A percentile compares a stretch with the other conserved stretches of the same genome.
These are phyloP conservation scores for Scedosporium aurantiacum DNA, from an alignment of 2,329 filamentous ascomycete species.

Conservation along the genomic window DNA sequence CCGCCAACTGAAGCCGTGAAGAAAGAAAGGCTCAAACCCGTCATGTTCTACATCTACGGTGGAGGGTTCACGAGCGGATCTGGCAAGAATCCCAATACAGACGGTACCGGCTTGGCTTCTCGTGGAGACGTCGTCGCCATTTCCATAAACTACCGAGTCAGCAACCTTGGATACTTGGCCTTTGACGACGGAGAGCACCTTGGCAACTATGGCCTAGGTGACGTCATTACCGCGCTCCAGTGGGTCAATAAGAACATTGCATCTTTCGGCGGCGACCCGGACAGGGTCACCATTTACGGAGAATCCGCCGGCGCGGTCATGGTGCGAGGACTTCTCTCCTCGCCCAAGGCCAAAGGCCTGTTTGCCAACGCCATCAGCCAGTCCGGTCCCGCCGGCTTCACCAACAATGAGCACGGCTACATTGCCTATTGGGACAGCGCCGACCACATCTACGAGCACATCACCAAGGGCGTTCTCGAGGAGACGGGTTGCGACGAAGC, in stretches of 20 bases:
- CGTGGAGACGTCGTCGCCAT: slow-evolving; percentile 36
- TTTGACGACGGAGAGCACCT: slow-evolving; percentile 43
- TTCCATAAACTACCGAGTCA: slow-evolving; percentile 40
- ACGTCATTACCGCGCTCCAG: slow-evolving; percentile 22
- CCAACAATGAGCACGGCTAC: slow-evolving; percentile 10
- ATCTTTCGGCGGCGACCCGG: slow-evolving; percentile 35
- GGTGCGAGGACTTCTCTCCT: slow-evolving; percentile 13
- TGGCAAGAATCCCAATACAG: slow-evolving; percentile 30
- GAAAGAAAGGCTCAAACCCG: slow-evolving; percentile 24
- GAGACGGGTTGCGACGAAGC: slow-evolving; percentile 15
- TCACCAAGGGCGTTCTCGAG: slow-evolving; percentile 14
- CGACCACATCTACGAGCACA: slow-evolving; percentile 12
- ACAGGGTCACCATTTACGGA: slow-evolving; percentile 41
- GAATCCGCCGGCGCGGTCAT: slow-evolving; percentile 34
- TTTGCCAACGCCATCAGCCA: slow-evolving; percentile 20
- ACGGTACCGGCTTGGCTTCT: slow-evolving; percentile 32
- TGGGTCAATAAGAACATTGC: slow-evolving; percentile 42
- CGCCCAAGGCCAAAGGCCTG: slow-evolving; percentile 16
- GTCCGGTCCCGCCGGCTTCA: slow-evolving; percentile 17
- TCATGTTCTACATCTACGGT: slow-evolving; percentile 36
- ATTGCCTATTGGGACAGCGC: slow-evolving; percentile 14
- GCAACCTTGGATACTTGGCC: slow-evolving; percentile 50
- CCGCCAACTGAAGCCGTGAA: slow-evolving; percentile 15
- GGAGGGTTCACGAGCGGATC: slow-evolving; percentile 28
- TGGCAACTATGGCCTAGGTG: slow-evolving; percentile 6